Conservation (phyloP, 371 early-diverging fungal species). For the Lichtheimia hyalospora region DNA sequence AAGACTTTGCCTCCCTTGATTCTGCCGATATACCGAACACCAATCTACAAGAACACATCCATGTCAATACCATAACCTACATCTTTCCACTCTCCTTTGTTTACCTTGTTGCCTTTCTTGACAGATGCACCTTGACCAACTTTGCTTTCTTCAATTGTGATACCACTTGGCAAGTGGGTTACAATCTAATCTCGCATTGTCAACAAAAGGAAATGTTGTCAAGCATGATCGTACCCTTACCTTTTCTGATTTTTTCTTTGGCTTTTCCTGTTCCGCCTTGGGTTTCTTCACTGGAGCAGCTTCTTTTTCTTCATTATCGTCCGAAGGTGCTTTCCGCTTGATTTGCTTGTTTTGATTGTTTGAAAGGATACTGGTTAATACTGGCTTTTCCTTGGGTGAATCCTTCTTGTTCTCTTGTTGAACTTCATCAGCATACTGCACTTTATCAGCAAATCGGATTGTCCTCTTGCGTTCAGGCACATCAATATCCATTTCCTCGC, state of each 20-base stretch:
- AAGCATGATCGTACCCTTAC: not conserved
- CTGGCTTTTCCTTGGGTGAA: constrained; percentile 6
- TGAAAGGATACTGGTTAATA: not conserved
- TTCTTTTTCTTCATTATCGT: constrained; percentile 8
- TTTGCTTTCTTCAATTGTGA: constrained; percentile 79
- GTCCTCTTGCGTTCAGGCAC: constrained; percentile 5
- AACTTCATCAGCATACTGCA: constrained; percentile 7
- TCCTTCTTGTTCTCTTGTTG: constrained; percentile 8
- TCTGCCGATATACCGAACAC: constrained; percentile 91
- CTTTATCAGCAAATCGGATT: constrained; percentile 2
- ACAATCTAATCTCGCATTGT: not conserved
- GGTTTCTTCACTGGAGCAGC: constrained; percentile 5
- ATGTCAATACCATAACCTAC: too few relatives aligned
- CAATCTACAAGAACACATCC: constrained; percentile 38
- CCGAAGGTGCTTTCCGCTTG: not conserved
- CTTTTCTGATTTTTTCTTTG: not conserved
- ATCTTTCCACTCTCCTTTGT: too few relatives aligned
- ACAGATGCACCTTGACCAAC: constrained; percentile 75
- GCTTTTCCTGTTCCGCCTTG: constrained; percentile 6
- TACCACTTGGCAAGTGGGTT: constrained; percentile 45
- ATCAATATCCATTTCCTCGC: constrained; percentile 3
- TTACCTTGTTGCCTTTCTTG: constrained; percentile 65
- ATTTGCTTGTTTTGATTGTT: not conserved
- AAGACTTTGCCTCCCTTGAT: constrained; percentile 93
- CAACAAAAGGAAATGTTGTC: not conserved